Conservation (phyloP, 2,329 filamentous ascomycete species). For the Orbilia ellipsospora region DNA sequence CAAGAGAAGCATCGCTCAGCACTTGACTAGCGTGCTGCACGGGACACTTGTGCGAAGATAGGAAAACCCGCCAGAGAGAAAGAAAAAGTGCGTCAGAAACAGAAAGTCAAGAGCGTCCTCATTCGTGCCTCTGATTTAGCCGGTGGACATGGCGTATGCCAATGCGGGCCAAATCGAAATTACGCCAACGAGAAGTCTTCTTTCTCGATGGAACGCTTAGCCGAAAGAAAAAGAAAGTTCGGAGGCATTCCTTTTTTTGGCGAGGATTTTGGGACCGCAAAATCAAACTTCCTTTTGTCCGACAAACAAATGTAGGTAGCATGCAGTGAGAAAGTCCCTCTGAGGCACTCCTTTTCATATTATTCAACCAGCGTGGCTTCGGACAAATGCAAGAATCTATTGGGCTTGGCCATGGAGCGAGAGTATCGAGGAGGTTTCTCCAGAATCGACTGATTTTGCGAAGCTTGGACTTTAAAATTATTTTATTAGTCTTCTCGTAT, state of each 20-base stretch:
- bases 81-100: conserved; percentile 19
- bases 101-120: conserved; percentile 12
- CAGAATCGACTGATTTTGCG: conserved; percentile 2
- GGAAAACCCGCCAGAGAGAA: too few relatives aligned
- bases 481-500: too few relatives aligned
- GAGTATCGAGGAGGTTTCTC: conserved; percentile 30
- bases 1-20: neutral
- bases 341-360: conserved; percentile 46
- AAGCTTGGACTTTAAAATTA: too few relatives aligned
- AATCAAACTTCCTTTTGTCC: conserved; percentile 48
- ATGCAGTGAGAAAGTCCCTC: conserved; percentile 35
- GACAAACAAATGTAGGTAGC: conserved; percentile 15
- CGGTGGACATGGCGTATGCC: conserved; percentile 55
- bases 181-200: conserved; percentile 55
- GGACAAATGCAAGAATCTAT: conserved; percentile 46
- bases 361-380: conserved; percentile 48
- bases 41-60: conserved; percentile 4
- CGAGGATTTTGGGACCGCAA: neutral
- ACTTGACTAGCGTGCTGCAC: neutral
- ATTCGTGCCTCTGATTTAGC: conserved; percentile 34
- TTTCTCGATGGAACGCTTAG: conserved; percentile 43
- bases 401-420: conserved; percentile 40
- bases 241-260: conserved; percentile 15
- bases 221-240: conserved; percentile 52
- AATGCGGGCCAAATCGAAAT: conserved; percentile 48